These are phyloP conservation scores for Pseudopithomyces maydicus DNA, from an alignment of 2,329 filamentous ascomycete species.

Conservation along the genomic window DNA sequence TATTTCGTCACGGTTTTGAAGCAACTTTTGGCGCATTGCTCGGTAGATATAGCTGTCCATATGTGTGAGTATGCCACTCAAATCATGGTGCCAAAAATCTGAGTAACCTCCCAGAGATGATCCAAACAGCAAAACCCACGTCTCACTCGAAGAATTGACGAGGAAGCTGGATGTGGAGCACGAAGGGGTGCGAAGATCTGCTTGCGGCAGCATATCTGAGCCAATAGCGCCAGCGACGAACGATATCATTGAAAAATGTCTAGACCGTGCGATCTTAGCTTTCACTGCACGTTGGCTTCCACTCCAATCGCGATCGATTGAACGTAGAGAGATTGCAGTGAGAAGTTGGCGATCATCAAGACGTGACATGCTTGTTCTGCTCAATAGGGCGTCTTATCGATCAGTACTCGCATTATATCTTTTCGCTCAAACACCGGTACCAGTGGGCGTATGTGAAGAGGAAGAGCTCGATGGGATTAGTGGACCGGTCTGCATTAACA, in stretches of 20 bases:
- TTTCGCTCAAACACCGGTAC: constrained; percentile 14
- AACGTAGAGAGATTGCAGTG: not conserved
- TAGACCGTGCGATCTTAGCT: not conserved
- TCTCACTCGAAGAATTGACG: not conserved
- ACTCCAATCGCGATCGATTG: not conserved
- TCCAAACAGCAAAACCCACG: not conserved
- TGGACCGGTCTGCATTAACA: constrained; percentile 14
- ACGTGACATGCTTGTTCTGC: constrained; percentile 16
- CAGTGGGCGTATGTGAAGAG: constrained; percentile 10
- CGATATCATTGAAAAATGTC: not conserved
- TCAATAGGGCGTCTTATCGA: constrained; percentile 15
- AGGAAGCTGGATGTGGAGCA: not conserved
- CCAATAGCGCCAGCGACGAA: not conserved
- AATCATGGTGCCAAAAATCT: no score
- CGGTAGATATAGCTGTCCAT: constrained; percentile 15
- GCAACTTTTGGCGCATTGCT: constrained; percentile 10
- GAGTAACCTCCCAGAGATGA: not conserved
- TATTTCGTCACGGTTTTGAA: constrained; percentile 13
- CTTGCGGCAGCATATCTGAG: not conserved
- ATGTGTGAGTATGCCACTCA: constrained; percentile 7
- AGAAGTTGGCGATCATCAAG: constrained; percentile 12
- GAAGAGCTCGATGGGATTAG: constrained; percentile 16
- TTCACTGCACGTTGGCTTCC: not conserved
- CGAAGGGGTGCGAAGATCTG: not conserved
- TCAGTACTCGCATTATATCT: constrained; percentile 15